Base-by-base conservation (phyloP, 129 eudicot genomes). In the Flaveria sonorensis region DNA sequence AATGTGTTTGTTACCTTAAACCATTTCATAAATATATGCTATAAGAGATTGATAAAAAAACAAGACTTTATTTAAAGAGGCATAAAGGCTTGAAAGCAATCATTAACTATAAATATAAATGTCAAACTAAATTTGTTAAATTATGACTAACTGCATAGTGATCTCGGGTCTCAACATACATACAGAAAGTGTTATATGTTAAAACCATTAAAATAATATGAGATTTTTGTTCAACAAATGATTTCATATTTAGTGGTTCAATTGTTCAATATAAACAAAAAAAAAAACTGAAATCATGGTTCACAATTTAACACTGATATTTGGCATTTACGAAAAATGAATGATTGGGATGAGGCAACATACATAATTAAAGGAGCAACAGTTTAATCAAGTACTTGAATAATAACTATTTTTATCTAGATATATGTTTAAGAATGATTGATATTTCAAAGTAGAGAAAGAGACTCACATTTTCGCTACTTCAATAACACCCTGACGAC, bases 401-500 rank as follows among this genome's bases (percentile, higher is more conserved):
- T 23, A 24, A 10, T 24, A 60, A 11, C 13, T 60, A 24, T 23
- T 6, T 63, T 30, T 30, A 63, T 32, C 69, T 67, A 21, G 21
- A 77, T 77, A 10, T n/a, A 20, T 15, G n/a, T 68, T 7, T 43
- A 19, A 43, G 57, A 11, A 67, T 18, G 65, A 56, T 69, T 16
- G 52, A 42, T 32, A 67, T 53, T 55, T 56, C 9, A 69, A 40
- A 24, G 57, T 45, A 68, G 15, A 15, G 48, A 79, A 47, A 53
- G 1, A n/a, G 12, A 68, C 98, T 87, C 78, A 92, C 98, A 92
- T 92, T 82, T 92, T 92, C 20, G 98, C 98, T 50, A 92, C 91
- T 88, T 92, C 98, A 85, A 90, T 85, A 60, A 88, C 89, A 66
- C 98, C 98, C 91, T 93, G 90, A 43, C 96, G 91, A 80, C 98